Evolutionary conservation across 208 protist genomes (phyloP), one percentile per base, ranked within the genome.

Genomic region (Leishmania tarentolae): DNA sequence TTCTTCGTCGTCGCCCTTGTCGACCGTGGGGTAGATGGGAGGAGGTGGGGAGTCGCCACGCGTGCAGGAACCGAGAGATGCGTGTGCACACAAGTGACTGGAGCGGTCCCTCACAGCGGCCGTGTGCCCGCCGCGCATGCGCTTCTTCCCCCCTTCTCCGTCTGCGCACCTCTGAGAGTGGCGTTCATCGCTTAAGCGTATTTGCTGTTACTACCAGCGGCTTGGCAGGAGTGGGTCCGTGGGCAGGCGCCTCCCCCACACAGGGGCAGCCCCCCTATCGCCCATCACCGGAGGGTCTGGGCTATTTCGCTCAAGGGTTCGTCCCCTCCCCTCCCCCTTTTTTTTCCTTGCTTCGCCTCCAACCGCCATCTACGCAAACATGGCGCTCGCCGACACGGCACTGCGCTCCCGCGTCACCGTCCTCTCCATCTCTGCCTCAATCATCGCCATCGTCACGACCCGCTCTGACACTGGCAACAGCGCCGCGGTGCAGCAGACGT

Each of bases 401-500:
- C 84, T 72, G 31, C 85, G 87, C 74, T 97, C 92, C 44, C 84
- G 89, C 69, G 88, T 42, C 28, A 88, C 44, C 31, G 85, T 78
- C 50, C 70, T 78, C 42, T 92, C 88, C 50, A 95, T 44, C 84
- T 95, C 93, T 4, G 91, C 85, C 35, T 86, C 70, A 28, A 98
- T 90, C 78, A 95, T 88, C 53, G 90, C 81, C 86, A 93, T 96
- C 40, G 91, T 92, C 50, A 98, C 76, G n/a, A 74, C 63, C 8
- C 92, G 88, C 71, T 86, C 75, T 31, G 44, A 70, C 47, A 77
- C 79, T 28, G 89, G 84, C 63, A 92, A 76, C 83, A 96, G 86
- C 56, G 91, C 92, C 15, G 91, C 92, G 57, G 85, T 79, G 81
- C 92, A 95, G 83, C 93, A 96, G 75, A 90, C 93, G 50, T 61